Base-by-base conservation (phyloP, 148 eudicot species). In the Cornus suecica region DNA sequence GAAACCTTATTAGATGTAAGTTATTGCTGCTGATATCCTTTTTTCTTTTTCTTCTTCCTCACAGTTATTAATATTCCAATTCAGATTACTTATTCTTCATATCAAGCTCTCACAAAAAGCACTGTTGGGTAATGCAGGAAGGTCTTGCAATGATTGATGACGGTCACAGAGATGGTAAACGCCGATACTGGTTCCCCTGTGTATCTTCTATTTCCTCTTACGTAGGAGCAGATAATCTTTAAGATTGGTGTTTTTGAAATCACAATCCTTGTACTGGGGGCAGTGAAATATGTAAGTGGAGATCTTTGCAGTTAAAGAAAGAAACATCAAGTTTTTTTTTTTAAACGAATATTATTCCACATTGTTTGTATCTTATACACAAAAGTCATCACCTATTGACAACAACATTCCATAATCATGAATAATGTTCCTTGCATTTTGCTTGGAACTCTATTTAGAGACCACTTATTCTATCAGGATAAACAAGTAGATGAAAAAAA, bases 101-200 rank as follows among this genome's bases (percentile, higher is more conserved):
- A 8, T 52, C 45, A 42, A 56, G 51, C 11, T 71, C 68, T 78
- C 27, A 30, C 24, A 22, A 71, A 64, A 15, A 6, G 42, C 14
- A 25, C 11, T 32, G 15, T 67, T 83, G 71, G 37, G 68, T 52
- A 72, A 65, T 83, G 65, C 93, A 95, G 97, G 97, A 90, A 81
- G 97, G 94, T 68, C 94, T 95, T 81, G 97, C 99, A 52, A 95
- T 95, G 99, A 91, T 95, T 22, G 99, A 95, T 80, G 97, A 93
- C 72, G 97, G 97, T 29, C 97, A 92, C 78, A 85, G 77, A 80
- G 97, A 95, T 72, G 90, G 99, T 28, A 91, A 84, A 77, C 90
- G 97, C 0, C 86, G 90, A 45, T 95, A 92, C 73, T 92, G 97
- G 97, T 95, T 95, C 84, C 99, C 97, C 2, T 95, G 99, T 61